Evolutionary conservation across 306 rosid genomes (phyloP).

Genomic region (Gleditsia sinensis): DNA sequence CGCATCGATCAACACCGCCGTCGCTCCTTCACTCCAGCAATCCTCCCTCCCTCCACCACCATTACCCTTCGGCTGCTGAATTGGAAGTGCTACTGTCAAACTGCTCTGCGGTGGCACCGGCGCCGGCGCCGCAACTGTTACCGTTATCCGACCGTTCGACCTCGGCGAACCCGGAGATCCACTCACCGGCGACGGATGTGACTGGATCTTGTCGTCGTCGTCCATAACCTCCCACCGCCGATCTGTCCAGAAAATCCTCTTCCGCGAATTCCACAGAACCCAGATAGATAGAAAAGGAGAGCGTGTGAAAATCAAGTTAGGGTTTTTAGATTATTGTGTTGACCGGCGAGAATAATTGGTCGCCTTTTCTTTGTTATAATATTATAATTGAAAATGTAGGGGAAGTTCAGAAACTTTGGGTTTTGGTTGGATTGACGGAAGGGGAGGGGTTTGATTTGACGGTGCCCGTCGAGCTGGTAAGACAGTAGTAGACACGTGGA

Average conservation of each 20-base stretch:
- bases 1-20: slow-evolving; percentile 91
- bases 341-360: slow-evolving; percentile 63
- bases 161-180: slow-evolving; percentile 71
- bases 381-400: background rate
- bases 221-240: slow-evolving; percentile 58
- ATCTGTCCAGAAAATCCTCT: slow-evolving; percentile 31
- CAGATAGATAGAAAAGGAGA: slow-evolving; percentile 23
- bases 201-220: slow-evolving; percentile 89
- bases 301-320: slow-evolving; percentile 28
- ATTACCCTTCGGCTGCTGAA: slow-evolving; percentile 44
- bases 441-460: slow-evolving; percentile 47
- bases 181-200: slow-evolving; percentile 63
- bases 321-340: slow-evolving; percentile 41
- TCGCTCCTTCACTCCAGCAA: slow-evolving; percentile 98
- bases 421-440: slow-evolving; percentile 53
- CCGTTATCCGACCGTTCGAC: slow-evolving; percentile 70
- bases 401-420: background rate
- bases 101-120: slow-evolving; percentile 41
- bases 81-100: slow-evolving; percentile 71
- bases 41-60: slow-evolving; percentile 80
- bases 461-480: slow-evolving; percentile 36
- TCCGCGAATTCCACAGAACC: background rate
- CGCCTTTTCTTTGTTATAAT: slow-evolving; percentile 34
- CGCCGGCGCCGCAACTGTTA: slow-evolving; percentile 79
- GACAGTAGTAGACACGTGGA: slow-evolving; percentile 48